These are phyloP conservation scores for Microthyrium microscopicum DNA, from an alignment of 2,329 filamentous ascomycete species.

Conservation along the genomic window DNA sequence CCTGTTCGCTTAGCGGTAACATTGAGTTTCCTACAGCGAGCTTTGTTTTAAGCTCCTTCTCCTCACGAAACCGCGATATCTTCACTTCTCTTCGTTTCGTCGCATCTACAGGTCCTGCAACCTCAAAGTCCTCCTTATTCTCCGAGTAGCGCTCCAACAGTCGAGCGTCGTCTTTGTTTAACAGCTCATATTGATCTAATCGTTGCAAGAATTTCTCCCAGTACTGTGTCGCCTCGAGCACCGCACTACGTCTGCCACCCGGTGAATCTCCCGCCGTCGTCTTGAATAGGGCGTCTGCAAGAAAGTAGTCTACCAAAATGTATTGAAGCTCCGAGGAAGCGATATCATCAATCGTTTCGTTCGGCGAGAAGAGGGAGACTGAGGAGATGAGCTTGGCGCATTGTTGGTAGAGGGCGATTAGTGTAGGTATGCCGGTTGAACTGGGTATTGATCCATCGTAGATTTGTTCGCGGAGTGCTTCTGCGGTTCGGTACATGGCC, in stretches of 20 bases:
- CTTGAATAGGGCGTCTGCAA: conserved; percentile 65
- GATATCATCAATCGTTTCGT: conserved; percentile 78
- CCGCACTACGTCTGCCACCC: conserved; percentile 44
- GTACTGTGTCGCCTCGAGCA: conserved; percentile 47
- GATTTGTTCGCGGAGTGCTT: too few relatives aligned
- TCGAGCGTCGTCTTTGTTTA: conserved; percentile 46
- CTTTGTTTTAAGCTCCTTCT: conserved; percentile 70
- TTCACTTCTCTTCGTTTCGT: conserved; percentile 63
- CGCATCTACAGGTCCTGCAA: conserved; percentile 54
- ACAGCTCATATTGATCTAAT: conserved; percentile 62
- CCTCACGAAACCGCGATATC: conserved; percentile 67
- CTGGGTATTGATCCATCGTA: too few relatives aligned
- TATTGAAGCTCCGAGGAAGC: conserved; percentile 70
- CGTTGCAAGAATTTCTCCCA: conserved; percentile 68
- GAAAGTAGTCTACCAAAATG: conserved; percentile 57
- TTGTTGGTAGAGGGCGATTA: conserved; percentile 56
- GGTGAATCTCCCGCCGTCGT: conserved; percentile 43
- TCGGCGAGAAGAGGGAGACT: conserved; percentile 73
- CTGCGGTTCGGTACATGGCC: too few relatives aligned
- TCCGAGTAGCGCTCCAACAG: conserved; percentile 60
- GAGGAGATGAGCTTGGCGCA: conserved; percentile 52
- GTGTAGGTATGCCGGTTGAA: too few relatives aligned
- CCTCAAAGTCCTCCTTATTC: conserved; percentile 54
- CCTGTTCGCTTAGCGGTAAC: conserved; percentile 8
- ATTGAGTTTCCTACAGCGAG: conserved; percentile 41